Evolutionary conservation across 1,284 basidiomycete genomes (phyloP), one percentile per base, ranked within the genome.

Genomic region (Cutaneotrichosporon sp.): DNA sequence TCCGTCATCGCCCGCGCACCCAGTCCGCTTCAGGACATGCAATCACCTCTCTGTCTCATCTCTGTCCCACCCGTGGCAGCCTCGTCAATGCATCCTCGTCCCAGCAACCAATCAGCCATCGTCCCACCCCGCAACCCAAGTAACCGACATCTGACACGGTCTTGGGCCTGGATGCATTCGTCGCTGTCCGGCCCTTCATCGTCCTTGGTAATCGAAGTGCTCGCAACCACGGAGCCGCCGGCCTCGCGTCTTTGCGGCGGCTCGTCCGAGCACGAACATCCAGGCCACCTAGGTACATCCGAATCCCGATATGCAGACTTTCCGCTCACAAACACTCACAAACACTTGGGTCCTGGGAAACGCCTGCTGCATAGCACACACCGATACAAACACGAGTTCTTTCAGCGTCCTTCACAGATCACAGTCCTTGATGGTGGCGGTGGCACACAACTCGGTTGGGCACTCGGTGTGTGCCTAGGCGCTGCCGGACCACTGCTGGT

Each of bases 401-500:
- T 42, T 42, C 9, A 42, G 18, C 18, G 18, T 42, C 38, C 38
- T 16, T 42, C 18, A n/a, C 7, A 11, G 24, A 25, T 13, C 47
- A 27, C 25, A 7, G 27, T 25, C n/a, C n/a, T n/a, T n/a, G n/a
- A n/a, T n/a, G n/a, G n/a, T n/a, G n/a, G n/a, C n/a, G n/a, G n/a
- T n/a, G n/a, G n/a, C 13, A 22, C 29, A 20, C 43, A 11, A 7
- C n/a, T 45, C 16, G 43, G n/a, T n/a, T n/a, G n/a, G n/a, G n/a
- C n/a, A n/a, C n/a, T n/a, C n/a, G 43, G 18, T 22, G 18, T 14
- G 36, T 11, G 36, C 13, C 7, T 16, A 45, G 10, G 18, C 27
- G 54, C 36, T 24, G 27, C 42, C 22, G 25, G 22, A 42, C 54
- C 54, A 55, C n/a, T 60, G 16, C 61, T 68, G 67, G 59, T 68